Percentiles rank a stretch among this genome's conserved stretches.
phyloP scores from a whole-genome alignment of 2,329 filamentous ascomycete genomes.

The Fusarium ambrosium region DNA sequence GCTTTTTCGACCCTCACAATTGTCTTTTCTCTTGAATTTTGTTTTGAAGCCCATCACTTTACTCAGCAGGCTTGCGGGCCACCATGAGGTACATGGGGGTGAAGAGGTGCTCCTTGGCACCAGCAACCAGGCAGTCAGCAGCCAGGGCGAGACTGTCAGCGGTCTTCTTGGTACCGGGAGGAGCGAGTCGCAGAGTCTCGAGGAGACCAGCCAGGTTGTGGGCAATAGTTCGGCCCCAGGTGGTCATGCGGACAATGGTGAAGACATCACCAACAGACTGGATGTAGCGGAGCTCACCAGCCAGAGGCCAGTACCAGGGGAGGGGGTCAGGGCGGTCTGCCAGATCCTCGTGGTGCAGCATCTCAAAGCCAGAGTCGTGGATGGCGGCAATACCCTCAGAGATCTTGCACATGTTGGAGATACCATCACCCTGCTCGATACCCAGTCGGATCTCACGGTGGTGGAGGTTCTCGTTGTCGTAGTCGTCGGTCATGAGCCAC shows the following conservation, averaged over 20 bases:
- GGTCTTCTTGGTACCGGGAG: constrained; percentile 92
- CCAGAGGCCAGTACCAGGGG: constrained; percentile 95
- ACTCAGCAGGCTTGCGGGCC: constrained; percentile 79
- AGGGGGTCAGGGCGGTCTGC: constrained; percentile 80
- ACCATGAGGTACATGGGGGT: constrained; percentile 99
- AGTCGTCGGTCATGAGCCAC: constrained; percentile 98
- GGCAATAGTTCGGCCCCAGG: constrained; percentile 79
- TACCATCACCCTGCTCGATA: constrained; percentile 96
- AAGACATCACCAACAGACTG: constrained; percentile 83
- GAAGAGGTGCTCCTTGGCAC: constrained; percentile 91
- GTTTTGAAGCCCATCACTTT: constrained; percentile 17
- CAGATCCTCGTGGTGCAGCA: constrained; percentile 88
- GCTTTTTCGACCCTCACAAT: constrained; percentile 34
- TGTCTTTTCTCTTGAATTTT: constrained; percentile 20
- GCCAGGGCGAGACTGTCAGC: constrained; percentile 87
- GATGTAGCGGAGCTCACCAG: constrained; percentile 87
- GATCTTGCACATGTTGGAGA: constrained; percentile 96
- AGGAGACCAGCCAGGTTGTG: constrained; percentile 83
- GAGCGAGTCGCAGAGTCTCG: constrained; percentile 82
- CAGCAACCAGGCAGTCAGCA: constrained; percentile 87
- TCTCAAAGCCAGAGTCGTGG: constrained; percentile 86
- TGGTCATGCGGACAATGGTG: constrained; percentile 91
- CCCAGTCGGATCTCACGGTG: constrained; percentile 93
- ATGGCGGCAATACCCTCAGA: constrained; percentile 86
- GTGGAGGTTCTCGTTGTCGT: constrained; percentile 87